phyloP scores from a whole-genome alignment of 805 yeast genomes.

The Debaryomyces tyrocola region DNA sequence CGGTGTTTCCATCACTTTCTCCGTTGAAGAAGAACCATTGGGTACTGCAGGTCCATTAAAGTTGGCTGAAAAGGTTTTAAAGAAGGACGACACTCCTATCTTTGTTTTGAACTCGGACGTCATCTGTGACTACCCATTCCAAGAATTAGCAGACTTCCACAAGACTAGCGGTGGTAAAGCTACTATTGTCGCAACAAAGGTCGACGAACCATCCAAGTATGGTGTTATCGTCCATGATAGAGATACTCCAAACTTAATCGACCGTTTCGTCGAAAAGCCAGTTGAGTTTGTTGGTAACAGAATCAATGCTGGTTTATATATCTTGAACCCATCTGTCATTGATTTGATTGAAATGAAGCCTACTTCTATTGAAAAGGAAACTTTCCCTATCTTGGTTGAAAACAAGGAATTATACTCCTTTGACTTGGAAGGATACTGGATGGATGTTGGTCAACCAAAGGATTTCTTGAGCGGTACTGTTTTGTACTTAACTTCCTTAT shows the following conservation, averaged over 20 bases:
- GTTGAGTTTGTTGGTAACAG: constrained; percentile 99
- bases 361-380: constrained; percentile 98
- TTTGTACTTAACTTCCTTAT: constrained; percentile 81
- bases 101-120: constrained; percentile 98
- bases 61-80: constrained; percentile 90
- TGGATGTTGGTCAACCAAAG: constrained; percentile 99
- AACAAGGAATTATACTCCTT: constrained; percentile 86
- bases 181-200: constrained; percentile 98
- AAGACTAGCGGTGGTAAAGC: constrained; percentile 95
- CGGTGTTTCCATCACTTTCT: constrained; percentile 93
- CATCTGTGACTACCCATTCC: constrained; percentile 97
- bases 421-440: constrained; percentile 99
- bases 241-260: constrained; percentile 92
- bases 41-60: constrained; percentile 99
- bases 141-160: constrained; percentile 91
- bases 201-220: constrained; percentile 98
- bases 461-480: constrained; percentile 97
- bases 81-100: constrained; percentile 94
- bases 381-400: constrained; percentile 95
- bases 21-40: constrained; percentile 98
- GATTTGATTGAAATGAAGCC: constrained; percentile 97
- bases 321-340: constrained; percentile 94
- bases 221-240: constrained; percentile 99
- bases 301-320: constrained; percentile 98
- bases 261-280: constrained; percentile 99